These are phyloP conservation scores for Trichosporon sp. DNA, from an alignment of 1,284 basidiomycete genomes.

Conservation along the genomic window DNA sequence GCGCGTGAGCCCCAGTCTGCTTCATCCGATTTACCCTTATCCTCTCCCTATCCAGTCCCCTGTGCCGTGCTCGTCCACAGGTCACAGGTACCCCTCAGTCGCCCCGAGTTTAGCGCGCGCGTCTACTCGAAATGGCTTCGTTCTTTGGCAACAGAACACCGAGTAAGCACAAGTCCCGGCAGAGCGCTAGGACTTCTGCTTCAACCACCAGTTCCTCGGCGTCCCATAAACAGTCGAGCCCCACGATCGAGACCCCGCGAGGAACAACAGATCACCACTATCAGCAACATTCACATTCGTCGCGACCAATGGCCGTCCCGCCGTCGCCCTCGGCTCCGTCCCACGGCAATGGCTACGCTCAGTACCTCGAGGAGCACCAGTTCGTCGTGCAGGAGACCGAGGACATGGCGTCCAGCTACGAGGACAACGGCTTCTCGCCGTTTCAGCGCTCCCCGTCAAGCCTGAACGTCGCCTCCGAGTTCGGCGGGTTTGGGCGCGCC, in stretches of 20 bases:
- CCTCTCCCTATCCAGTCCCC: not conserved
- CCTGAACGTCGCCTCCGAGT: constrained; percentile 18
- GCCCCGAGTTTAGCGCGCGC: not conserved
- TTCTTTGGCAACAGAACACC: constrained; percentile 5
- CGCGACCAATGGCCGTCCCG: not conserved
- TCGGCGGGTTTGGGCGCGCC: constrained; percentile 22
- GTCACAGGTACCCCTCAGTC: not conserved
- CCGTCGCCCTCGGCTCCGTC: not conserved
- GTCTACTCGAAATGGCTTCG: not conserved
- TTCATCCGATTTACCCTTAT: not conserved
- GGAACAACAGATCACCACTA: not conserved
- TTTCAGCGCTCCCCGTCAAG: not conserved
- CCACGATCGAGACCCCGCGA: not conserved
- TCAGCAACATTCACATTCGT: not conserved
- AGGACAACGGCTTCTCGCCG: not conserved
- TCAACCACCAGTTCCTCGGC: not conserved
- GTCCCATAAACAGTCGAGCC: constrained; percentile 2
- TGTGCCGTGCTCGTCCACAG: not conserved
- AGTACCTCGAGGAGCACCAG: constrained; percentile 4
- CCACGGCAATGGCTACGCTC: constrained; percentile 1
- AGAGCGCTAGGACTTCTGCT: constrained; percentile 6
- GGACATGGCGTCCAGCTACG: not conserved
- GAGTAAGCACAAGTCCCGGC: constrained; percentile 2
- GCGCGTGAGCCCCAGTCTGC: not conserved
- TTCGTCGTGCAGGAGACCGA: constrained; percentile 1